Percentiles rank a stretch among this genome's conserved stretches.
These are phyloP conservation scores for Neoascochyta sp. DNA, from an alignment of 2,329 filamentous ascomycete species.

Conservation along the genomic window DNA sequence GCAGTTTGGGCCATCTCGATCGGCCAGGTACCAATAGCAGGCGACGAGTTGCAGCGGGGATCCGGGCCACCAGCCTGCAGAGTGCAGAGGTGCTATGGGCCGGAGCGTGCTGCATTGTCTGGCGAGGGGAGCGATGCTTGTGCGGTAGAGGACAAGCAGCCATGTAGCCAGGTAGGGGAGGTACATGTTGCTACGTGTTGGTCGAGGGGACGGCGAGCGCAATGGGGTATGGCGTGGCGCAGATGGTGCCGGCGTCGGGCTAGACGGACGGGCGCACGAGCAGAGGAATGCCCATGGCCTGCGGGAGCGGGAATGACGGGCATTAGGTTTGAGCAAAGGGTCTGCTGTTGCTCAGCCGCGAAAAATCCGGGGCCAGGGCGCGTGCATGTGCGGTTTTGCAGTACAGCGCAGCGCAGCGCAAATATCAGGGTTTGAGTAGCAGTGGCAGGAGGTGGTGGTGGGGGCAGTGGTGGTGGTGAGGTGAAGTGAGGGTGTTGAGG, in stretches of 20 bases:
- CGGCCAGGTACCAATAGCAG: constrained; percentile 23
- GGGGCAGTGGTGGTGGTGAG: too few relatives aligned
- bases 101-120: too few relatives aligned
- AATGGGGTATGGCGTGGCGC: constrained; percentile 20
- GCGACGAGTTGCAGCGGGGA: constrained; percentile 26
- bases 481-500: too few relatives aligned
- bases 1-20: constrained; percentile 16
- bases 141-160: constrained; percentile 11
- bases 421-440: too few relatives aligned
- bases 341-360: constrained; percentile 19
- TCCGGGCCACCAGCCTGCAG: constrained; percentile 25
- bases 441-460: too few relatives aligned
- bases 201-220: constrained; percentile 25
- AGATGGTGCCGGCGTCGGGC: constrained; percentile 26
- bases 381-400: constrained; percentile 4
- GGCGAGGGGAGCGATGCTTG: constrained; percentile 10
- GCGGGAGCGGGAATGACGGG: constrained; percentile 40
- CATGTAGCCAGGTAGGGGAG: too few relatives aligned
- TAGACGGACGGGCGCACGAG: constrained; percentile 17
- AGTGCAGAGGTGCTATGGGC: constrained; percentile 11
- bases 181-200: constrained; percentile 4
- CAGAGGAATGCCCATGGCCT: constrained; percentile 15
- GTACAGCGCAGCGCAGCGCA: too few relatives aligned
- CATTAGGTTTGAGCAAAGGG: constrained; percentile 38
- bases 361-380: constrained; percentile 15